phyloP scores from a whole-genome alignment of 371 early-diverging fungal genomes.

The Mucor lusitanicus region DNA sequence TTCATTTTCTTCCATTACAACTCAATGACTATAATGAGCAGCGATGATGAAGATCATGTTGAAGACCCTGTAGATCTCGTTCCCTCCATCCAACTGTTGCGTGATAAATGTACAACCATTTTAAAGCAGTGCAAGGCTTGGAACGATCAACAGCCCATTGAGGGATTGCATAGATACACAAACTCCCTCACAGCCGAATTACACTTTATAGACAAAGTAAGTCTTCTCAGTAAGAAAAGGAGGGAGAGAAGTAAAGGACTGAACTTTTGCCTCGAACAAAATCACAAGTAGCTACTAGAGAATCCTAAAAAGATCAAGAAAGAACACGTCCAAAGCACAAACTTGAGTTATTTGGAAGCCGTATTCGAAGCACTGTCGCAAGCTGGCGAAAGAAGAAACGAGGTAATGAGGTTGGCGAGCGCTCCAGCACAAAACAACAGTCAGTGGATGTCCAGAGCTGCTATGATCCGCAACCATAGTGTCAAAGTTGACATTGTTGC shows the following conservation, averaged over 20 bases:
- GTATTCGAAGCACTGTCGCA: constrained; percentile 39
- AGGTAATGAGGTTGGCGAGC: constrained; percentile 35
- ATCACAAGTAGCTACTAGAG: constrained; percentile 29
- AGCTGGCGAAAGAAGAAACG: constrained; percentile 17
- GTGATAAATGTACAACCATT: constrained; percentile 8
- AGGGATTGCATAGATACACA: constrained; percentile 22
- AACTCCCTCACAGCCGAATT: constrained; percentile 24
- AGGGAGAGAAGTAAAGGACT: no score
- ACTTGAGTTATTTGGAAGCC: constrained; percentile 46
- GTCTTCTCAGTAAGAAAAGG: neutral
- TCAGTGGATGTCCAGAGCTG: constrained; percentile 33
- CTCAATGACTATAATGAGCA: neutral
- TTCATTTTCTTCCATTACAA: neutral
- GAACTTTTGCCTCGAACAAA: neutral
- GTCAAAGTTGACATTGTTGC: constrained; percentile 57
- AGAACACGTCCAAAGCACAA: constrained; percentile 45
- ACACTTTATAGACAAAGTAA: constrained; percentile 25
- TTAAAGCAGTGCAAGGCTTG: constrained; percentile 17
- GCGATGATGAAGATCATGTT: neutral
- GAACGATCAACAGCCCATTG: constrained; percentile 19
- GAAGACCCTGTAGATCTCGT: constrained; percentile 8
- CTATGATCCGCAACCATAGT: constrained; percentile 26
- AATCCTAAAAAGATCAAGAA: constrained; percentile 33
- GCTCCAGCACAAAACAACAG: constrained; percentile 21
- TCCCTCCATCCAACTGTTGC: constrained; percentile 5